Conservation (phyloP, 2,329 filamentous ascomycete species). For the Escovopsis weberi region DNA sequence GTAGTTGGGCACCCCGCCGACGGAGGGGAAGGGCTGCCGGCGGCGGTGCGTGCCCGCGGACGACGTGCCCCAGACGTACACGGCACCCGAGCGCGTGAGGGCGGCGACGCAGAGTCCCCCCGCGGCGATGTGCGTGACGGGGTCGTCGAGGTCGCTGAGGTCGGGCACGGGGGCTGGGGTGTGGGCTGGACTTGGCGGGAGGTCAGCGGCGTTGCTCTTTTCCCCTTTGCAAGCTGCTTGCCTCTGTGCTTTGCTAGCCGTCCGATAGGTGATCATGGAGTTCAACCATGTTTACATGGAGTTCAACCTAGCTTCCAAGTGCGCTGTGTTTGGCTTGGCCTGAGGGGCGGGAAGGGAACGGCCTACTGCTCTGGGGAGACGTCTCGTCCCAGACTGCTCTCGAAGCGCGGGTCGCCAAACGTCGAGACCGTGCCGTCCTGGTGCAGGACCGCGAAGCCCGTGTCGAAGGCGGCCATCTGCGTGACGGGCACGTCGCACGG, state of each 20-base stretch:
- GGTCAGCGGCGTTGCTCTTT: too few species aligned
- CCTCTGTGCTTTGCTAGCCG: background rate
- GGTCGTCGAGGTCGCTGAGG: conserved; percentile 35
- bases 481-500: conserved; percentile 13
- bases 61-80: conserved; percentile 46
- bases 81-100: conserved; percentile 38
- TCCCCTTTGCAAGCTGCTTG: too few species aligned
- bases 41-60: conserved; percentile 14
- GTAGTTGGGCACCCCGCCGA: conserved; percentile 25
- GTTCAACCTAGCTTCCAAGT: too few species aligned
- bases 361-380: conserved; percentile 22
- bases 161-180: conserved; percentile 31
- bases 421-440: conserved; percentile 31
- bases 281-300: too few species aligned
- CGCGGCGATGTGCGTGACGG: conserved; percentile 38
- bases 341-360: too few species aligned
- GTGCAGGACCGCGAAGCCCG: conserved; percentile 34
- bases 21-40: conserved; percentile 16
- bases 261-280: too few species aligned
- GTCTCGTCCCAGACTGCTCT: conserved; percentile 39
- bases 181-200: conserved; percentile 25
- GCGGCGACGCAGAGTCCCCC: conserved; percentile 44
- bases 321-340: too few species aligned
- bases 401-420: conserved; percentile 44
- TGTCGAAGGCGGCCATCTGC: conserved; percentile 32